Evolutionary conservation across 768 basidiomycete species (phyloP).

Genomic region (Mycena olivaceomarginata): DNA sequence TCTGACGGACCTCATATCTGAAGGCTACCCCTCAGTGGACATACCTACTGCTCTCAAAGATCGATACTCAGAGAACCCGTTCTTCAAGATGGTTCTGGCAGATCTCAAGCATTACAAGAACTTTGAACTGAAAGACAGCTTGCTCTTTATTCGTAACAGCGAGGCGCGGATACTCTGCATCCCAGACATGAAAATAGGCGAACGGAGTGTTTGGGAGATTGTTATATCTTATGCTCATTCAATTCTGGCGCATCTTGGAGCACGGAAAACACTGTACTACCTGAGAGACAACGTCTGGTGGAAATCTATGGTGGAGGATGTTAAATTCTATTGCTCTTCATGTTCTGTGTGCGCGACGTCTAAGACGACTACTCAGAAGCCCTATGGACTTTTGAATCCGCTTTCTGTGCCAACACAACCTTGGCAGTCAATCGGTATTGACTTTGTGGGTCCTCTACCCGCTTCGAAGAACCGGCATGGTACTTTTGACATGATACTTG

Average conservation of each 20-base stretch:
- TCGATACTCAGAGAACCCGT: conserved; percentile 53
- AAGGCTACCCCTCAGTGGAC: conserved; percentile 14
- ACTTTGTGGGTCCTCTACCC: conserved; percentile 57
- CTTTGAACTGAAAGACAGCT: conserved; percentile 47
- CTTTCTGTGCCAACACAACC: not conserved
- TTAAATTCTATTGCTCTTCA: conserved; percentile 17
- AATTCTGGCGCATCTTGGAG: conserved; percentile 58
- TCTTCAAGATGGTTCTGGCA: conserved; percentile 51
- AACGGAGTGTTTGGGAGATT: conserved; percentile 44
- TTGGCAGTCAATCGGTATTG: conserved; percentile 55
- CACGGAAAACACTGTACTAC: conserved; percentile 40
- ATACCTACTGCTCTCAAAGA: conserved; percentile 7
- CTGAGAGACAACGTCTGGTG: conserved; percentile 2
- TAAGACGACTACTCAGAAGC: conserved; percentile 32
- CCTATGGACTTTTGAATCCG: conserved; percentile 48
- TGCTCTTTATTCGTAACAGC: conserved; percentile 43
- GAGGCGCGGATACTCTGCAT: conserved; percentile 43
- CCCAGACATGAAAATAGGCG: conserved; percentile 44
- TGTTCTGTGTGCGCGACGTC: conserved; percentile 17
- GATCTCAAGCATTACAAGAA: conserved; percentile 49
- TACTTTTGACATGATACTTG: conserved; percentile 36
- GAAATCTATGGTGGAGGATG: conserved; percentile 30
- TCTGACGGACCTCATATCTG: conserved; percentile 19
- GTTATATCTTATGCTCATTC: conserved; percentile 59
- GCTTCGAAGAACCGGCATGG: not conserved